Base-by-base conservation (phyloP, 352 stramenopile species). In the Phytopythium montanum region DNA sequence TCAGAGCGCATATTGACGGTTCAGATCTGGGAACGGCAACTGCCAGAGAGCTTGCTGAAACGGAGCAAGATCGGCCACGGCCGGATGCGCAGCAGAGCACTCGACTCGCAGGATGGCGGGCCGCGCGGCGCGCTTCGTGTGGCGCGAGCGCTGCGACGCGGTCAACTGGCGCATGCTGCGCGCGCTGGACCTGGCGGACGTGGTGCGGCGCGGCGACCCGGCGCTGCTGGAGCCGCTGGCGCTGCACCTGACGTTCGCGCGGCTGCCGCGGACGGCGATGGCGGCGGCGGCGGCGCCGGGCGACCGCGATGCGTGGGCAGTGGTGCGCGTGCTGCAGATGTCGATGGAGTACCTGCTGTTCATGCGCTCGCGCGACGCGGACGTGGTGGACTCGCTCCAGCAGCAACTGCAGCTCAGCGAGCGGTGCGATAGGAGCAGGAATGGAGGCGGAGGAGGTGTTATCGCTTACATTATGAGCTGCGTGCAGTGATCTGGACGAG, bases 291-390 rank as follows among this genome's bases (percentile, higher is more conserved):
- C 23, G 65, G 70, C 54, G 54, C 59, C 14, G 45, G 33, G 33
- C 16, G 73, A 67, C 14, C 74, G 73, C 45, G 78, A 88, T 54
- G 78, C 70, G 38, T 92, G 83, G 83, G 87, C 88, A 66, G 25
- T 92, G 16, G 72, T 88, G 65, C 79, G 79, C 5, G 49, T 90
- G 38, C 52, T 93, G 28, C 83, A 93, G 65, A 62, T 93, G 39
- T 56, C 83, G 10, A 89, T 88, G 75, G 83, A 93, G 61, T 93
- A 85, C 66, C 31, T 93, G 56, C 75, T 91, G 14, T 93, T 80
- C 59, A 73, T 90, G 63, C 66, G 83, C 1, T 66, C 79, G 8
- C 61, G 75, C 23, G 83, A 90, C 38, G 66, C 70, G 7, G 59
- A 76, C 16, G 62, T 88, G 31, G 53, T 92, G 8, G 70, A 90